Evolutionary conservation across 257 asterid species (phyloP).

Genomic region (Nemophila menziesii): DNA sequence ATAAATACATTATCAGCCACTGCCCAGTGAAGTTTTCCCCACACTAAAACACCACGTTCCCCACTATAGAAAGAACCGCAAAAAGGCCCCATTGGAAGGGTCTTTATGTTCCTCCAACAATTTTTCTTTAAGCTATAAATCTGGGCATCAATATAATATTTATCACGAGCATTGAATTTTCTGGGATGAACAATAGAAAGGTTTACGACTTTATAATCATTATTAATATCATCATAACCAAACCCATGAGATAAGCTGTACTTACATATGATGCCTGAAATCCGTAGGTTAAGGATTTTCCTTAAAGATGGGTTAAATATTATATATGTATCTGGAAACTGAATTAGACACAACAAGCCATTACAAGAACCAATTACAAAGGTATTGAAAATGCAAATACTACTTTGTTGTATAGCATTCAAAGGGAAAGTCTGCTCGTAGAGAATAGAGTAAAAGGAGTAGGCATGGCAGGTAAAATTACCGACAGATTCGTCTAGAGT

Average conservation of each 20-base stretch:
- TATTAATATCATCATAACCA: slow-evolving; percentile 31
- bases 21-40: slow-evolving; percentile 25
- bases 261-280: slow-evolving; percentile 10
- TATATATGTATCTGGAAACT: slow-evolving; percentile 13
- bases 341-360: slow-evolving; percentile 34
- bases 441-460: slow-evolving; percentile 22
- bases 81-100: slow-evolving; percentile 7
- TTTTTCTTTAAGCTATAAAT: slow-evolving; percentile 16
- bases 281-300: slow-evolving; percentile 25
- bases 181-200: slow-evolving; percentile 1
- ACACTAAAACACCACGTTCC: slow-evolving; percentile 11
- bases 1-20: slow-evolving; percentile 5
- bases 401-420: slow-evolving; percentile 6
- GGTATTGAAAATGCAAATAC: slow-evolving; percentile 12
- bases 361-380: slow-evolving; percentile 38
- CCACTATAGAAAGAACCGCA: not conserved
- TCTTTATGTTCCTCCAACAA: slow-evolving; percentile 22
- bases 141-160: slow-evolving; percentile 2
- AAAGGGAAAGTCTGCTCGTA: slow-evolving; percentile 14
- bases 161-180: not conserved
- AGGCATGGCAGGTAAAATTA: slow-evolving; percentile 17
- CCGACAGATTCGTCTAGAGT: slow-evolving; percentile 4
- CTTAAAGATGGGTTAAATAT: slow-evolving; percentile 43
- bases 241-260: slow-evolving; percentile 23
- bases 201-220: slow-evolving; percentile 32